phyloP scores from a whole-genome alignment of 345 rosid species.

The Xanthoceras sorbifolium region DNA sequence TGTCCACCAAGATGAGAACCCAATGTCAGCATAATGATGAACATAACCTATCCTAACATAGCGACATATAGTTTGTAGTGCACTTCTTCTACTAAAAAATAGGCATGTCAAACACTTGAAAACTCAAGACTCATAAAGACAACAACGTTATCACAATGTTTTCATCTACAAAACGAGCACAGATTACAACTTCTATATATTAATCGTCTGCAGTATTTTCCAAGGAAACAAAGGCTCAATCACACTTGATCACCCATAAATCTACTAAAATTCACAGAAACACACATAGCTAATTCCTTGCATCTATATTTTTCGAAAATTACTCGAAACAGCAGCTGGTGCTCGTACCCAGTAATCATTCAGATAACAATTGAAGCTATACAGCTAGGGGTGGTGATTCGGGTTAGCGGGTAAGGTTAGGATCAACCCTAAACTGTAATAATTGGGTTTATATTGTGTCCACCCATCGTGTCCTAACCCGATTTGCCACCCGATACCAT shows the following conservation, averaged over 20 bases:
- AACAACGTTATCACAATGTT: neutral
- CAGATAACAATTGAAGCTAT: neutral
- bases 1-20: conserved; percentile 12
- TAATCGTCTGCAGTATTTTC: neutral
- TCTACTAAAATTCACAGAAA: neutral
- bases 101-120: neutral
- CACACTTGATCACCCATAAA: neutral
- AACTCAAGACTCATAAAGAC: neutral
- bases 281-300: neutral
- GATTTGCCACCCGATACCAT: too few relatives aligned
- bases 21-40: neutral
- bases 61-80: neutral
- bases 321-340: neutral
- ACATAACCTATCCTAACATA: neutral
- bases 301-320: neutral
- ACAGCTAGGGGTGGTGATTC: too few relatives aligned
- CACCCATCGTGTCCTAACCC: too few relatives aligned
- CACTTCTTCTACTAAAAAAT: neutral
- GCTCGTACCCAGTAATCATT: neutral
- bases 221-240: neutral
- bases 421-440: too few relatives aligned
- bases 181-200: neutral
- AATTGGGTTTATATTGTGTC: too few relatives aligned
- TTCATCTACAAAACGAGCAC: neutral
- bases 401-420: too few relatives aligned